Evolutionary conservation across 768 basidiomycete species (phyloP).

Genomic region (Leccinum truebloodii): DNA sequence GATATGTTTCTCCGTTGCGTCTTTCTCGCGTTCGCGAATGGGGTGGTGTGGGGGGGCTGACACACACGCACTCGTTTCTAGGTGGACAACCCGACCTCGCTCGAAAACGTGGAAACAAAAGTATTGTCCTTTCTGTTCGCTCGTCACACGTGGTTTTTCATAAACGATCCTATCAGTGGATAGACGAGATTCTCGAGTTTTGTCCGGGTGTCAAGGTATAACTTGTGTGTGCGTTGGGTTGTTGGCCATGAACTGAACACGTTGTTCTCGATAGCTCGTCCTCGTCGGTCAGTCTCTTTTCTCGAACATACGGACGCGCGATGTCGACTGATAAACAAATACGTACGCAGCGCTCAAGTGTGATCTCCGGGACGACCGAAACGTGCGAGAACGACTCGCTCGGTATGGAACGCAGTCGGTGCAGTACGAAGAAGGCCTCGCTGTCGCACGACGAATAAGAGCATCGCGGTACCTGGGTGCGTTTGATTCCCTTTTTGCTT

Average conservation of each 20-base stretch:
- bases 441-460: slow-evolving; percentile 87
- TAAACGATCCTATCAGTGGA: slow-evolving; percentile 58
- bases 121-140: slow-evolving; percentile 36
- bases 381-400: slow-evolving; percentile 69
- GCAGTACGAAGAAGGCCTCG: slow-evolving; percentile 90
- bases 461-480: slow-evolving; percentile 90
- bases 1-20: slow-evolving; percentile 89
- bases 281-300: slow-evolving; percentile 70
- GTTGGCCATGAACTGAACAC: slow-evolving; percentile 4
- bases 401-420: slow-evolving; percentile 72
- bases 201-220: slow-evolving; percentile 92
- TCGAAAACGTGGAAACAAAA: slow-evolving; percentile 96
- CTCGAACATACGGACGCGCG: background rate
- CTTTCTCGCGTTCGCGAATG: background rate
- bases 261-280: slow-evolving; percentile 55
- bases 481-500: background rate
- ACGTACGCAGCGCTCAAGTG: slow-evolving; percentile 79
- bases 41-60: background rate
- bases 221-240: background rate
- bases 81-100: slow-evolving; percentile 93
- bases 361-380: slow-evolving; percentile 85
- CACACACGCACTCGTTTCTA: slow-evolving; percentile 25
- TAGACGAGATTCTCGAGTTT: slow-evolving; percentile 88
- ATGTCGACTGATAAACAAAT: slow-evolving; percentile 14
- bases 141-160: background rate